These are phyloP conservation scores for Clavariopsis aquatica DNA, from an alignment of 495 filamentous ascomycete genomes.

Conservation along the genomic window DNA sequence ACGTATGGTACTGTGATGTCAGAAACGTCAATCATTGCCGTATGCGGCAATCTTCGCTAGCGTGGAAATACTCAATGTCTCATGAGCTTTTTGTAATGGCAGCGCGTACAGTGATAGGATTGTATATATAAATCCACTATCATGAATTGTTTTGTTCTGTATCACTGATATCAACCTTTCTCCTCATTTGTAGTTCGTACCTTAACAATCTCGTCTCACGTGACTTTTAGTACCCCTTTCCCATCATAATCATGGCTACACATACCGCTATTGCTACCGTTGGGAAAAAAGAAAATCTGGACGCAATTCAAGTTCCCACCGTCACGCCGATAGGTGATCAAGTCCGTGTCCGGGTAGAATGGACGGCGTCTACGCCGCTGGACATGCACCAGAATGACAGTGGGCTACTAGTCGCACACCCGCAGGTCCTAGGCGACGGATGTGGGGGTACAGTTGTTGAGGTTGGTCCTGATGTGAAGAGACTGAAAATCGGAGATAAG, in stretches of 20 bases:
- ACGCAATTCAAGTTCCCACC: slow-evolving; percentile 21
- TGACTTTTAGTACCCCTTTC: background rate
- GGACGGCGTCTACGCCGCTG: slow-evolving; percentile 56
- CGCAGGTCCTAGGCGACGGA: slow-evolving; percentile 46
- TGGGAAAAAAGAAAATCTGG: slow-evolving; percentile 21
- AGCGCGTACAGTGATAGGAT: background rate
- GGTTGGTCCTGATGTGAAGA: slow-evolving; percentile 47
- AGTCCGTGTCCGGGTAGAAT: slow-evolving; percentile 41
- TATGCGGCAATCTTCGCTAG: slow-evolving; percentile 23
- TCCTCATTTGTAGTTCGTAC: background rate
- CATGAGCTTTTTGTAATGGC: slow-evolving; percentile 2
- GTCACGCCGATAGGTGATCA: slow-evolving; percentile 17
- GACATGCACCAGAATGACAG: slow-evolving; percentile 59
- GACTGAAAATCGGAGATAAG: slow-evolving; percentile 45
- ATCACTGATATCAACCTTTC: background rate
- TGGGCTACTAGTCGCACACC: slow-evolving; percentile 48
- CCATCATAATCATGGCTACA: slow-evolving; percentile 21
- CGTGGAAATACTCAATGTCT: slow-evolving; percentile 8
- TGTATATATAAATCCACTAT: background rate
- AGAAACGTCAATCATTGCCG: background rate
- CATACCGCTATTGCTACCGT: slow-evolving; percentile 29
- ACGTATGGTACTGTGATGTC: too few species aligned
- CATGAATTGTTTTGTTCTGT: too few species aligned
- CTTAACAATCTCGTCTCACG: too few species aligned
- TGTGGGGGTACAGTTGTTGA: slow-evolving; percentile 51